Conservation (phyloP, 2,329 filamentous ascomycete genomes). For the Fusarium kyushuense region DNA sequence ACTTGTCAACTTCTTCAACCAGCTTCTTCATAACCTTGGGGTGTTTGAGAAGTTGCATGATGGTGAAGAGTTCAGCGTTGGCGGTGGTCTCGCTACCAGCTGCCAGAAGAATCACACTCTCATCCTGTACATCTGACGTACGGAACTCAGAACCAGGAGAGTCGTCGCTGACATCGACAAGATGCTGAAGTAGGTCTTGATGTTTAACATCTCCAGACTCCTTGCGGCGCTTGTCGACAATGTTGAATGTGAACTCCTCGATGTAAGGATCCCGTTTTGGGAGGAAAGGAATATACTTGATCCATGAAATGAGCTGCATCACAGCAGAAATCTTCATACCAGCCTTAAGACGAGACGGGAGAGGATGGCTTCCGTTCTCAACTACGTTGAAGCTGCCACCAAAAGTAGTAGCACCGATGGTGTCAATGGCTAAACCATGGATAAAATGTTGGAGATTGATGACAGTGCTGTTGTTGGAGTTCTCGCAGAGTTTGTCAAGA, state of each 20-base stretch:
- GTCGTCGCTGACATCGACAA: constrained; percentile 9
- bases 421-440: constrained; percentile 5
- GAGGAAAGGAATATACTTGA: constrained; percentile 8
- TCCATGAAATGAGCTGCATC: constrained; percentile 8
- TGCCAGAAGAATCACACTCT: constrained; percentile 7
- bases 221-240: constrained; percentile 6
- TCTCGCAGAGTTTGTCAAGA: constrained; percentile 4
- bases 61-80: constrained; percentile 7
- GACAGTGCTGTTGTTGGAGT: background rate
- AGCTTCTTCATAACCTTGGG: constrained; percentile 7
- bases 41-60: constrained; percentile 9
- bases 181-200: constrained; percentile 9
- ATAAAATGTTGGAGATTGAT: constrained; percentile 12
- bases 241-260: constrained; percentile 6
- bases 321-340: constrained; percentile 12
- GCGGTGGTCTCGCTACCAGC: constrained; percentile 9
- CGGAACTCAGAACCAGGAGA: constrained; percentile 5
- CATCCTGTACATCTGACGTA: constrained; percentile 4
- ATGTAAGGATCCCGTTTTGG: constrained; percentile 10
- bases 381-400: constrained; percentile 7
- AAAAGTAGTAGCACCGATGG: constrained; percentile 7
- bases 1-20: constrained; percentile 8
- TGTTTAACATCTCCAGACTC: background rate
- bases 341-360: constrained; percentile 1
- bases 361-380: constrained; percentile 9